Percentiles rank a stretch among this genome's conserved stretches.
These are phyloP conservation scores for Monosporozyma siamensis DNA, from an alignment of 805 yeast species.

Conservation along the genomic window DNA sequence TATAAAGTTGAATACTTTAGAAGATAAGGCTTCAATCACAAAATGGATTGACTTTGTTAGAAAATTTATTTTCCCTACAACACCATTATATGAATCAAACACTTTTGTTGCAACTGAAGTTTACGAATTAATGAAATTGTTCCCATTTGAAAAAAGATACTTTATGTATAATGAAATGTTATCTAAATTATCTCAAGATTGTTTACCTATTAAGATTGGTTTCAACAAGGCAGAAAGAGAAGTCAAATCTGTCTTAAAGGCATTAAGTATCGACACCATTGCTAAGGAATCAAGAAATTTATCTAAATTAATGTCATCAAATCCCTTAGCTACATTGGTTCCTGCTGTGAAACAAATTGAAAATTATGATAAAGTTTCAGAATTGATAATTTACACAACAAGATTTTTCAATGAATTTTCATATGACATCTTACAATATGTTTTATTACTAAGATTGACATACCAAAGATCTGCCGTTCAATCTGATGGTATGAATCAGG, in stretches of 20 bases:
- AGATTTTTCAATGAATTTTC: slow-evolving; percentile 64
- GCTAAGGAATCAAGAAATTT: slow-evolving; percentile 61
- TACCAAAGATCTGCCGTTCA: slow-evolving; percentile 60
- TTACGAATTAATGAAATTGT: slow-evolving; percentile 43
- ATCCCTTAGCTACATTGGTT: slow-evolving; percentile 69
- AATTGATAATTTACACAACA: slow-evolving; percentile 70
- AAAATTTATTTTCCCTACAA: slow-evolving; percentile 55
- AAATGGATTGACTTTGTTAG: slow-evolving; percentile 57
- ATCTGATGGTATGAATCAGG: slow-evolving; percentile 68
- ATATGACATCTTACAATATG: slow-evolving; percentile 78
- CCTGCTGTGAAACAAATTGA: slow-evolving; percentile 75
- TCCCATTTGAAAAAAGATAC: slow-evolving; percentile 55
- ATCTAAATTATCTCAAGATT: slow-evolving; percentile 46
- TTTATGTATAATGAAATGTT: slow-evolving; percentile 74
- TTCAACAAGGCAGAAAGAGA: slow-evolving; percentile 64
- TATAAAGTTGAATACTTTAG: slow-evolving; percentile 17
- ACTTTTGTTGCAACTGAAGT: slow-evolving; percentile 54
- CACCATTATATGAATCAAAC: slow-evolving; percentile 45
- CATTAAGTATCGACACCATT: slow-evolving; percentile 74
- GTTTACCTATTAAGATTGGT: slow-evolving; percentile 47
- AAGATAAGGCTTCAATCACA: slow-evolving; percentile 10
- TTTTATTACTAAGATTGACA: slow-evolving; percentile 60
- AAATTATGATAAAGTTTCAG: slow-evolving; percentile 80
- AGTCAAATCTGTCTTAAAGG: slow-evolving; percentile 66
- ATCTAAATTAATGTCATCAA: slow-evolving; percentile 60